A percentile compares a stretch with the other conserved stretches of the same genome.
phyloP scores from a whole-genome alignment of 2,329 filamentous ascomycete species.

The Ophiosphaerella korrae region DNA sequence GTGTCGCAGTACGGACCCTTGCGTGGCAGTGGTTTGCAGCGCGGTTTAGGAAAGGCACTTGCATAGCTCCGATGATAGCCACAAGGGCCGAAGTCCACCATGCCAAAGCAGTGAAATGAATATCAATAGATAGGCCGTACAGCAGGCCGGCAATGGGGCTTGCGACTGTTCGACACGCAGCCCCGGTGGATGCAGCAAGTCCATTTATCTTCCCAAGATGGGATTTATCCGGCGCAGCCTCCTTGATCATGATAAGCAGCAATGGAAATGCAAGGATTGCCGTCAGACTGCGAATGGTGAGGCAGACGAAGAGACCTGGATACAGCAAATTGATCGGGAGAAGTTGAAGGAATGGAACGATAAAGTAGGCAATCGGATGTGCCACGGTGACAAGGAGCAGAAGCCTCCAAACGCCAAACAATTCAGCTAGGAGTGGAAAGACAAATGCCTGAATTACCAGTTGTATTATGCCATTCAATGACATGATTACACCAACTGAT shows the following conservation, averaged over 20 bases:
- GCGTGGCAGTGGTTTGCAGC: constrained; percentile 48
- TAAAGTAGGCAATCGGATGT: constrained; percentile 70
- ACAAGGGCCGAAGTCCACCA: constrained; percentile 66
- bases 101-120: constrained; percentile 64
- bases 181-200: constrained; percentile 73
- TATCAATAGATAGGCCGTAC: constrained; percentile 64
- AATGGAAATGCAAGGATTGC: constrained; percentile 72
- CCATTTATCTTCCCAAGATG: constrained; percentile 74
- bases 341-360: constrained; percentile 70
- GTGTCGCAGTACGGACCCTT: constrained; percentile 29
- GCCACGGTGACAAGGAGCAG: constrained; percentile 68
- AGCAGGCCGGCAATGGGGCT: constrained; percentile 71
- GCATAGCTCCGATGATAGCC: constrained; percentile 60
- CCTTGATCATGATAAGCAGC: constrained; percentile 73
- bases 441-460: constrained; percentile 74
- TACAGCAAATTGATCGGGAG: constrained; percentile 61
- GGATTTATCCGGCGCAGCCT: constrained; percentile 67
- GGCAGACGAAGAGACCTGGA: constrained; percentile 67
- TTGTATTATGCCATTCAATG: constrained; percentile 72
- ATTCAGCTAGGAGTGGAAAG: constrained; percentile 68
- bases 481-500: constrained; percentile 71
- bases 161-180: constrained; percentile 70
- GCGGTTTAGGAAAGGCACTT: constrained; percentile 61
- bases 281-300: constrained; percentile 69
- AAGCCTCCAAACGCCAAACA: constrained; percentile 69